phyloP scores from a whole-genome alignment of 75 land plant genomes.

The Larix kaempferi region DNA sequence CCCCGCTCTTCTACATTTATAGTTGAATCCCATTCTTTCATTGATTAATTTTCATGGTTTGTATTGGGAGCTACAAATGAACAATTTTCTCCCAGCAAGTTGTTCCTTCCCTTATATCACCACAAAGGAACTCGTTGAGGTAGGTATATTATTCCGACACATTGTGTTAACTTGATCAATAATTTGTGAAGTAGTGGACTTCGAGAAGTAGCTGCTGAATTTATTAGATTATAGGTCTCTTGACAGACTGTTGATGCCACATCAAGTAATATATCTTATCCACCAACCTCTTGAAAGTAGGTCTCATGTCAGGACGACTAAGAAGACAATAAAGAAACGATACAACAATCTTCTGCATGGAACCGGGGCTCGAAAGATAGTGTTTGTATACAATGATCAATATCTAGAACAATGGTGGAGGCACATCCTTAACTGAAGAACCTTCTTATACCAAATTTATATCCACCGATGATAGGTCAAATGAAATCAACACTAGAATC shows the following conservation, averaged over 20 bases:
- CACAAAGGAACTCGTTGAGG: constrained; percentile 79
- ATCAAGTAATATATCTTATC: constrained; percentile 53
- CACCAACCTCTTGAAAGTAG: constrained; percentile 81
- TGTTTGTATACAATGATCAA: constrained; percentile 71
- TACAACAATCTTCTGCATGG: constrained; percentile 90
- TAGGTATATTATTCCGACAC: constrained; percentile 77
- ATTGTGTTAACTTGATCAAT: constrained; percentile 81
- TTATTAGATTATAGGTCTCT: constrained; percentile 52
- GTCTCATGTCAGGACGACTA: constrained; percentile 91
- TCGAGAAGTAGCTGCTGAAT: constrained; percentile 59
- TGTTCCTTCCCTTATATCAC: too few species aligned
- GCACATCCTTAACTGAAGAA: constrained; percentile 17
- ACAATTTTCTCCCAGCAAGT: too few species aligned
- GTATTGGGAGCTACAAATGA: too few species aligned
- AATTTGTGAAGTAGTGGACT: constrained; percentile 90
- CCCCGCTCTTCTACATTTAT: too few species aligned
- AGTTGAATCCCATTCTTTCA: too few species aligned
- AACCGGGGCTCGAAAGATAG: constrained; percentile 83
- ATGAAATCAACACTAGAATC: constrained; percentile 91
- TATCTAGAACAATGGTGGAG: constrained; percentile 70
- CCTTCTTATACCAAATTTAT: constrained; percentile 44
- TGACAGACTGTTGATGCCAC: constrained; percentile 62
- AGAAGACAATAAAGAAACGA: constrained; percentile 79
- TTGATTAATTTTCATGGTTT: too few species aligned
- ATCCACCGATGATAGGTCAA: constrained; percentile 94